A percentile compares a stretch with the other conserved stretches of the same genome.
These are phyloP conservation scores for Quercus alba DNA, from an alignment of 306 rosid genomes.

Conservation along the genomic window DNA sequence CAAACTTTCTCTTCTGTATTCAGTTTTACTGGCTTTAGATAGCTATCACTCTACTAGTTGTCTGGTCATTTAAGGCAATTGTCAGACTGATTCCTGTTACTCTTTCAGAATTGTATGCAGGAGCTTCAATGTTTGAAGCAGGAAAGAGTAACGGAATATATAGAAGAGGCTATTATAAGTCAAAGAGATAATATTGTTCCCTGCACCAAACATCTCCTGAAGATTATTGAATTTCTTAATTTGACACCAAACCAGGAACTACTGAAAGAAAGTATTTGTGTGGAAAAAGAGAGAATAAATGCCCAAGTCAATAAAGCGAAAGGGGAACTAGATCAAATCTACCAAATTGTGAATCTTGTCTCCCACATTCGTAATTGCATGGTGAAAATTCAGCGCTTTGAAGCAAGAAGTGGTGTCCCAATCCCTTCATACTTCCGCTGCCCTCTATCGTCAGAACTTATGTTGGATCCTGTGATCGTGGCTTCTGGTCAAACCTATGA, in stretches of 20 bases:
- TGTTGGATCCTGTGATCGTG: slow-evolving; percentile 88
- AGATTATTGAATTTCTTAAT: slow-evolving; percentile 54
- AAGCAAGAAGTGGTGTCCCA: slow-evolving; percentile 46
- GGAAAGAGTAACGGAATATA: slow-evolving; percentile 56
- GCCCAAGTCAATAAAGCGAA: slow-evolving; percentile 50
- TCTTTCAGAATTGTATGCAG: slow-evolving; percentile 61
- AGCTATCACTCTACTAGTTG: not conserved
- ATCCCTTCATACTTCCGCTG: slow-evolving; percentile 83
- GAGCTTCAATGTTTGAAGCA: slow-evolving; percentile 59
- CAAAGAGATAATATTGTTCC: slow-evolving; percentile 47
- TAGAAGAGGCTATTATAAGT: slow-evolving; percentile 63
- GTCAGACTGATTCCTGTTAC: slow-evolving; percentile 29
- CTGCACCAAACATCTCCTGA: slow-evolving; percentile 47
- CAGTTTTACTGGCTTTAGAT: not conserved
- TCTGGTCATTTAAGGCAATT: slow-evolving; percentile 15
- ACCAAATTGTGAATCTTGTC: slow-evolving; percentile 63
- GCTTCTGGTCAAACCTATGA: slow-evolving; percentile 96
- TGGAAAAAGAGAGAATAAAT: slow-evolving; percentile 72
- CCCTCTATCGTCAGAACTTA: slow-evolving; percentile 80
- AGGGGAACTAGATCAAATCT: slow-evolving; percentile 48
- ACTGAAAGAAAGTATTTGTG: slow-evolving; percentile 73
- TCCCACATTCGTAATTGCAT: slow-evolving; percentile 55
- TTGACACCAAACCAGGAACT: slow-evolving; percentile 72
- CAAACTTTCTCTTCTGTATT: slow-evolving; percentile 15
- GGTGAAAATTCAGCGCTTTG: slow-evolving; percentile 47